Evolutionary conservation across 2,329 filamentous ascomycete genomes (phyloP).

Genomic region (Pseudogymnoascus sp.): DNA sequence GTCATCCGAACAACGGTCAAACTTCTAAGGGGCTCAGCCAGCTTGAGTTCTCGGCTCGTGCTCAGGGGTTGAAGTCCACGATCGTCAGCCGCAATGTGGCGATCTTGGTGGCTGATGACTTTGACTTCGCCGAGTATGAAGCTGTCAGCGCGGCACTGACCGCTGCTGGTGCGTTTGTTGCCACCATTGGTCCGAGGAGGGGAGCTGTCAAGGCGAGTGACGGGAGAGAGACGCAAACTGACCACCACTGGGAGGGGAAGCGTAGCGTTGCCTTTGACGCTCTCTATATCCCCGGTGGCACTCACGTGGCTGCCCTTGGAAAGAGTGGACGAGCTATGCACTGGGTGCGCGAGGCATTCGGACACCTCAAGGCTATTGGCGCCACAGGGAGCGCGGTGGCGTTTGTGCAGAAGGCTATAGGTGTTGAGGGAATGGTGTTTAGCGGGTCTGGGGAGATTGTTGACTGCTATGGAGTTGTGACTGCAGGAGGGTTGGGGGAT

Average conservation of each 20-base stretch:
- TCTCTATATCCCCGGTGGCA: constrained; percentile 67
- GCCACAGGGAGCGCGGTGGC: constrained; percentile 65
- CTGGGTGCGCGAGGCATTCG: constrained; percentile 74
- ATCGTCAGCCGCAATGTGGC: constrained; percentile 66
- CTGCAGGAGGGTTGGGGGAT: constrained; percentile 39
- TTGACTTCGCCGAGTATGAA: constrained; percentile 57
- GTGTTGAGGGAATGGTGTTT: constrained; percentile 40
- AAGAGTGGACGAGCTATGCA: constrained; percentile 66
- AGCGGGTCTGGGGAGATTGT: constrained; percentile 37
- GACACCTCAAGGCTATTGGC: constrained; percentile 71
- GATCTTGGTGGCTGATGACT: constrained; percentile 71
- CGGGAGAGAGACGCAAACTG: constrained; percentile 50
- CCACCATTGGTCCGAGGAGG: constrained; percentile 64
- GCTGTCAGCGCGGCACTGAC: constrained; percentile 56
- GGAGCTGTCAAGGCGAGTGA: constrained; percentile 47
- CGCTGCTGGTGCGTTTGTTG: constrained; percentile 56
- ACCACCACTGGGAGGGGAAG: constrained; percentile 74
- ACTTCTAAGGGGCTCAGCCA: constrained; percentile 63
- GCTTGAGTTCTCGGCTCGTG: constrained; percentile 53
- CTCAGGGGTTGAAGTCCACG: constrained; percentile 42
- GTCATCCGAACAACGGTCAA: constrained; percentile 55
- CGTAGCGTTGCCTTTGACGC: constrained; percentile 76
- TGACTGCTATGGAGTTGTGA: constrained; percentile 73
- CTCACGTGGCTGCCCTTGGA: constrained; percentile 52
- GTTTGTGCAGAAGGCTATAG: constrained; percentile 45